Conservation (phyloP, 2,329 filamentous ascomycete genomes). For the Alternaria sp. region DNA sequence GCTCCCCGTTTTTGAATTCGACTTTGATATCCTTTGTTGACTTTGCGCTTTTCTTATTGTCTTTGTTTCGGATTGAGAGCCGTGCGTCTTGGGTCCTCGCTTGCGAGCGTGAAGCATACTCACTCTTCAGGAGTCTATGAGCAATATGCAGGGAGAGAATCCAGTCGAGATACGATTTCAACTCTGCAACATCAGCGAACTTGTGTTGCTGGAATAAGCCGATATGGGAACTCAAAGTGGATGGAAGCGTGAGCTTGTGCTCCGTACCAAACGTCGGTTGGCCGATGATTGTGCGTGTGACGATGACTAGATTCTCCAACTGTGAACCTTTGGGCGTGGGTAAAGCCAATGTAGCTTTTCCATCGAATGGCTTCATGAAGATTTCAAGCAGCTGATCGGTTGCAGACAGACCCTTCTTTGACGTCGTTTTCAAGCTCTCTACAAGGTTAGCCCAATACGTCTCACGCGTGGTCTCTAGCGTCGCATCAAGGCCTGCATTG, state of each 20-base stretch:
- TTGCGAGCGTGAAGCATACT: slow-evolving; percentile 31
- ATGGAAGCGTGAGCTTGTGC: slow-evolving; percentile 45
- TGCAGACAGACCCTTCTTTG: slow-evolving; percentile 39
- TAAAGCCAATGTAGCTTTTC: slow-evolving; percentile 39
- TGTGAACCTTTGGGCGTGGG: slow-evolving; percentile 32
- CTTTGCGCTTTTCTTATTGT: slow-evolving; percentile 28
- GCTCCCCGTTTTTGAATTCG: slow-evolving; percentile 27
- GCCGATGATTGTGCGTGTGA: slow-evolving; percentile 46
- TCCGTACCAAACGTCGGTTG: slow-evolving; percentile 49
- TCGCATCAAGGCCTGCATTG: slow-evolving; percentile 43
- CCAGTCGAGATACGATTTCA: slow-evolving; percentile 46
- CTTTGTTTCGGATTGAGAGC: slow-evolving; percentile 35
- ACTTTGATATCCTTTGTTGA: slow-evolving; percentile 36
- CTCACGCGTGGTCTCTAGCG: slow-evolving; percentile 39
- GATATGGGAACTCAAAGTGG: slow-evolving; percentile 40
- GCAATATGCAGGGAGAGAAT: slow-evolving; percentile 45
- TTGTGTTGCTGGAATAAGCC: slow-evolving; percentile 41
- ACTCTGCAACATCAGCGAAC: slow-evolving; percentile 40
- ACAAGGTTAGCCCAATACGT: slow-evolving; percentile 41
- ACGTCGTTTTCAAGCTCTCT: slow-evolving; percentile 39
- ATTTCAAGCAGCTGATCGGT: slow-evolving; percentile 44
- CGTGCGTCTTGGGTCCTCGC: slow-evolving; percentile 34
- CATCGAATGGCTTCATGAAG: slow-evolving; percentile 43
- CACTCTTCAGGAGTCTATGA: slow-evolving; percentile 39
- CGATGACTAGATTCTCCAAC: slow-evolving; percentile 36